Conservation (phyloP, 2,329 filamentous ascomycete genomes). For the Phaeosphaeria sp. region DNA sequence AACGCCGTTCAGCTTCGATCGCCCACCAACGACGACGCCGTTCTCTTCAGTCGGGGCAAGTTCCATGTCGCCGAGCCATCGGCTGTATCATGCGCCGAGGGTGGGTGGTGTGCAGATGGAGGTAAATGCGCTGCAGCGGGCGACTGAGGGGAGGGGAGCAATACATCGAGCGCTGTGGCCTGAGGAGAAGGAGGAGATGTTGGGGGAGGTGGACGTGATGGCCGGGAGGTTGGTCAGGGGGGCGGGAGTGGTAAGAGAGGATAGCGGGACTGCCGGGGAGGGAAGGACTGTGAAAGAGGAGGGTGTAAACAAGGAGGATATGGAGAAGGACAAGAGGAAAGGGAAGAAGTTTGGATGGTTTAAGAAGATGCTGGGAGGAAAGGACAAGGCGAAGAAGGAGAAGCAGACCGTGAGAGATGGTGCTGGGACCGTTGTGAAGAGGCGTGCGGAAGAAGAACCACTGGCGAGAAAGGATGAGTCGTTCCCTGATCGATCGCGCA, state of each 20-base stretch:
- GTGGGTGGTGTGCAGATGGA: not conserved
- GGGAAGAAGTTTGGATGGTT: not conserved
- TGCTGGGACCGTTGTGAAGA: not conserved
- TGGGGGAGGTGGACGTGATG: not conserved
- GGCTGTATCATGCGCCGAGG: not conserved
- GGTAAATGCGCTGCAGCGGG: not conserved
- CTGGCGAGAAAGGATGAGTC: too few relatives aligned
- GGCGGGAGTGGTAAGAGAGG: not conserved
- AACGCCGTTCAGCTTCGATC: not conserved
- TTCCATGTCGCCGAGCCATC: not conserved
- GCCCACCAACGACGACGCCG: not conserved
- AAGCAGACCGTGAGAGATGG: not conserved
- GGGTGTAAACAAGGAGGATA: not conserved
- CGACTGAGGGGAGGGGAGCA: not conserved
- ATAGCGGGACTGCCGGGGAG: too few relatives aligned
- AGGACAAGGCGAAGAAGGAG: not conserved
- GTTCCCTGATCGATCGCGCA: too few relatives aligned
- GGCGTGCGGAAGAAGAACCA: not conserved
- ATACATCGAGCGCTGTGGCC: not conserved
- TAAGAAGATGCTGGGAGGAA: not conserved
- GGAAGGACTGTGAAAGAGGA: not conserved
- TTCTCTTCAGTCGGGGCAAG: not conserved
- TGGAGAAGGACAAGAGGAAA: not conserved
- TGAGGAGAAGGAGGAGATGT: not conserved
- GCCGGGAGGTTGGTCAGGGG: not conserved